Evolutionary conservation across 345 rosid species (phyloP), one percentile per base, ranked within the genome.

Genomic region (Corymbia maculata): DNA sequence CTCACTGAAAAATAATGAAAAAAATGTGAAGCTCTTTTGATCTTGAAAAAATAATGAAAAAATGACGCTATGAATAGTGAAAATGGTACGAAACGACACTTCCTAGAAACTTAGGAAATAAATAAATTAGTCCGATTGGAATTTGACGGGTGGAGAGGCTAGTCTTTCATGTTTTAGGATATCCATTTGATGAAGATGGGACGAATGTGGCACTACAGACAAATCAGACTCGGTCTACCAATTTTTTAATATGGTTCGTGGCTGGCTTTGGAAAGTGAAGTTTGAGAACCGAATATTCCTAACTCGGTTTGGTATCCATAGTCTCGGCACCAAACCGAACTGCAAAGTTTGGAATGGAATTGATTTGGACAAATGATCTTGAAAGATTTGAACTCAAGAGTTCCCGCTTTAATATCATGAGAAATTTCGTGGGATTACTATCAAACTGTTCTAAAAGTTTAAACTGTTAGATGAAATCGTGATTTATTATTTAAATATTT

Each of bases 381-480:
- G 52, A 51, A 51, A 51, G 17, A 51, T 51, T 51, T 51, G 52
- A 51, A 13, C 52, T 51, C 14, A 13, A 51, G 13, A 51, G 52
- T 16, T 51, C 52, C 4, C 4, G 6, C 17, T 51, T 1, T 6
- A 1, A 51, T 6, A 14, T 2, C 16, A 51, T 1, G 17, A 13
- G 17, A 51, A 6, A 14, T 51, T 51, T 51, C 14, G 52, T 51
- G 52, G 17, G 17, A 1, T 6, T 36, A 36, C 42, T 36, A 36
- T 36, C 42, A 36, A 36, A 36, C 42, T 36, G 4, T 36, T 36
- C 42, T 36, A 36, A 36, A 36, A 36, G 4, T 51, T 51, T 51
- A 1, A 51, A 16, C 1, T 0, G 6, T 51, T 14, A 14, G 1
- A 51, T 51, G 52, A 14, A 51, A 13, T 4, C 0, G 15, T 5